These are phyloP conservation scores for Talaromyces sp. DNA, from an alignment of 2,329 filamentous ascomycete species.

Conservation along the genomic window DNA sequence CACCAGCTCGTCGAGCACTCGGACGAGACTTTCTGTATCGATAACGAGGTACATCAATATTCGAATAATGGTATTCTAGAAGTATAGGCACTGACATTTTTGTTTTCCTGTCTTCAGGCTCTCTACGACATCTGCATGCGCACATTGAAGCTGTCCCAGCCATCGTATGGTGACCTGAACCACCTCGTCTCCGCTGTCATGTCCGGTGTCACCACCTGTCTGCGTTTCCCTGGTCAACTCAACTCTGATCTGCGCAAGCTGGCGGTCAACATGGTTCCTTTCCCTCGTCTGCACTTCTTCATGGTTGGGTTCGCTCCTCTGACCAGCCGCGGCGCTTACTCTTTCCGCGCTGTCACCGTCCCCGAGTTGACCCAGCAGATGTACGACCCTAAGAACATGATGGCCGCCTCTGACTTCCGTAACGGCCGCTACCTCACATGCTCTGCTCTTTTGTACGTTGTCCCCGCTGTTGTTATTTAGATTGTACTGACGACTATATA, in stretches of 20 bases:
- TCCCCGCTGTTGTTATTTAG: conserved; percentile 3
- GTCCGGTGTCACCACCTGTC: conserved; percentile 97
- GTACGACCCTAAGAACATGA: conserved; percentile 99
- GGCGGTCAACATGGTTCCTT: conserved; percentile 99
- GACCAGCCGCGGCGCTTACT: conserved; percentile 84
- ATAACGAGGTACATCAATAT: conserved; percentile 70
- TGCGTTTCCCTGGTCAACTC: conserved; percentile 98
- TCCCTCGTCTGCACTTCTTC: conserved; percentile 99
- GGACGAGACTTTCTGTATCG: conserved; percentile 99
- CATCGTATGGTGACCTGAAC: conserved; percentile 98
- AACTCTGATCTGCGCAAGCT: conserved; percentile 99
- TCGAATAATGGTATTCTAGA: background rate
- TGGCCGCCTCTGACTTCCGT: conserved; percentile 99
- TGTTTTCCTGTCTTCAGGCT: conserved; percentile 49
- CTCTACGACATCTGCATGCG: conserved; percentile 99
- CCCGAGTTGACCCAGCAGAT: conserved; percentile 99
- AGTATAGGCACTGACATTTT: background rate
- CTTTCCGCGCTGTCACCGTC: conserved; percentile 95
- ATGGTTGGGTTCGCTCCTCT: conserved; percentile 99
- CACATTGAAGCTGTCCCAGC: conserved; percentile 97
- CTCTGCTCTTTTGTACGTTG: conserved; percentile 84
- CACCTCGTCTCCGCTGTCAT: conserved; percentile 99
- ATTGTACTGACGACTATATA: conserved; percentile 34
- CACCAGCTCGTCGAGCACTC: conserved; percentile 99
- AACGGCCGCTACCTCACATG: conserved; percentile 99